A percentile compares a stretch with the other conserved stretches of the same genome.
These are phyloP conservation scores for Verticillium nonalfalfae DNA, from an alignment of 2,329 filamentous ascomycete genomes.

Conservation along the genomic window DNA sequence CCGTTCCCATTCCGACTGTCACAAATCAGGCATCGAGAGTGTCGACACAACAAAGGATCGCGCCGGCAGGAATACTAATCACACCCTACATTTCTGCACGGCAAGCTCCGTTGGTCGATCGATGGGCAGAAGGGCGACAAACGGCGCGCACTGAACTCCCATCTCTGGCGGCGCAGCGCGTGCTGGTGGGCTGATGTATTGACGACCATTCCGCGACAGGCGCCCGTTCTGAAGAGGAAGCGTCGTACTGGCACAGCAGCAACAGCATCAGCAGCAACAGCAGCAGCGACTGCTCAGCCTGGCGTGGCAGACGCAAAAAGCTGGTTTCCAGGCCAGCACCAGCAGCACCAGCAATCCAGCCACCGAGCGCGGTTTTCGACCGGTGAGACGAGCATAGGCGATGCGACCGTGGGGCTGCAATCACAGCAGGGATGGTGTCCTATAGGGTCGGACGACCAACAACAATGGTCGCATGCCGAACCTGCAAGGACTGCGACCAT, in stretches of 20 bases:
- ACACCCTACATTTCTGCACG: background rate
- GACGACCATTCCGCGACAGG: background rate
- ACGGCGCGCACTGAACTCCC: background rate
- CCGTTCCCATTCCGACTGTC: background rate
- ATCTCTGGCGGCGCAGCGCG: background rate
- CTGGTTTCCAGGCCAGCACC: background rate
- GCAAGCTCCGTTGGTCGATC: background rate
- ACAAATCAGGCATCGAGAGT: background rate
- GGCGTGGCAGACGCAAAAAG: background rate
- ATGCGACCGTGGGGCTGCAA: background rate
- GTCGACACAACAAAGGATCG: background rate
- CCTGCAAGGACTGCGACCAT: background rate
- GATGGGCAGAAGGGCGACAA: background rate
- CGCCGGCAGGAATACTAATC: background rate
- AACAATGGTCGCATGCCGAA: background rate
- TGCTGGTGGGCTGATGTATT: background rate
- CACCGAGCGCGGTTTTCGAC: background rate
- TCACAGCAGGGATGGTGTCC: background rate
- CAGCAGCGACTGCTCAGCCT: background rate
- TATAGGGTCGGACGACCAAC: background rate
- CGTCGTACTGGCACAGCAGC: background rate
- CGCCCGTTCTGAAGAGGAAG: background rate
- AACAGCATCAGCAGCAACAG: too few species aligned
- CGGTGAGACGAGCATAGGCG: background rate
- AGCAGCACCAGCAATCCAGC: background rate